These are phyloP conservation scores for Kazachstania martiniae DNA, from an alignment of 805 yeast genomes.

Conservation along the genomic window DNA sequence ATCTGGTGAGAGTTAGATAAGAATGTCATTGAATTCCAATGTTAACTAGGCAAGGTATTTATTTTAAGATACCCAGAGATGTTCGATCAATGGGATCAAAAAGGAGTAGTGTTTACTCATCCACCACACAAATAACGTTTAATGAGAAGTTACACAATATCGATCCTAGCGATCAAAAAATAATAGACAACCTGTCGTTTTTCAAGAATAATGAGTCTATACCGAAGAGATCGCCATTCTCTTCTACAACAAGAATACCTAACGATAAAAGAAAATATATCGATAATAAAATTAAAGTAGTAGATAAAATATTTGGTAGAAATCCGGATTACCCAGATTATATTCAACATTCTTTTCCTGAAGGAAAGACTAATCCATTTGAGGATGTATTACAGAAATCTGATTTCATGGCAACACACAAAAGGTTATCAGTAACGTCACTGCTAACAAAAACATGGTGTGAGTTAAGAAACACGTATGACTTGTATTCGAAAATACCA, in stretches of 20 bases:
- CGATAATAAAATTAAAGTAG: constrained; percentile 10
- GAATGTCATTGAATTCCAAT: too few relatives aligned
- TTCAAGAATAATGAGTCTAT: not conserved
- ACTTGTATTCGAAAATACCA: constrained; percentile 37
- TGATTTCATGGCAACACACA: not conserved
- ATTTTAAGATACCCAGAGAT: too few relatives aligned
- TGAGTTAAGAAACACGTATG: constrained; percentile 47
- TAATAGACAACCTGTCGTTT: constrained; percentile 3
- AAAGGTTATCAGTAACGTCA: constrained; percentile 39
- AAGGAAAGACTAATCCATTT: constrained; percentile 12
- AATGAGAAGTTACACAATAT: not conserved
- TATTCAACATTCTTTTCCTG: constrained; percentile 11
- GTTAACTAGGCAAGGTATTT: too few relatives aligned
- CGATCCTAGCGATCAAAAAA: constrained; percentile 7
- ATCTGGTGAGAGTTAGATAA: too few relatives aligned
- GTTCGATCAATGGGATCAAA: too few relatives aligned
- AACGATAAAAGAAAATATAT: constrained; percentile 9
- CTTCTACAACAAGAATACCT: not conserved
- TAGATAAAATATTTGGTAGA: constrained; percentile 11
- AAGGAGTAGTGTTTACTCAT: too few relatives aligned
- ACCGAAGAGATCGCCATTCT: constrained; percentile 1
- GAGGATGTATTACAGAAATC: too few relatives aligned
- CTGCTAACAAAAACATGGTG: constrained; percentile 56
- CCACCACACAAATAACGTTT: too few relatives aligned
- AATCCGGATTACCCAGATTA: constrained; percentile 9